A percentile compares a stretch with the other conserved stretches of the same genome.
Conservation (phyloP, 2,329 filamentous ascomycete genomes). For the Pestalotiopsis sp. region DNA sequence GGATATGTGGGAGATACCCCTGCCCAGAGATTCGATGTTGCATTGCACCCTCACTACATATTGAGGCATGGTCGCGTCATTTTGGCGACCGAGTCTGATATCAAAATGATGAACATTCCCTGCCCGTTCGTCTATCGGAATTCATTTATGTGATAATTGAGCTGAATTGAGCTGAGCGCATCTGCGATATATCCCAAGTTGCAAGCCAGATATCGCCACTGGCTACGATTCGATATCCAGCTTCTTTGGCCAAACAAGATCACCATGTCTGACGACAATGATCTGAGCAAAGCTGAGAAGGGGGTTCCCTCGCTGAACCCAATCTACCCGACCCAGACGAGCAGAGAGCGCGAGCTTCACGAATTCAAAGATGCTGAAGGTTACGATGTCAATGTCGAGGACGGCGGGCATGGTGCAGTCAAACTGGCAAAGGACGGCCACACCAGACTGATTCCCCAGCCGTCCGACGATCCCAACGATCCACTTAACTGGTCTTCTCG, state of each 20-base stretch:
- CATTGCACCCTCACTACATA: neutral
- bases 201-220: neutral
- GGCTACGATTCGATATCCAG: neutral
- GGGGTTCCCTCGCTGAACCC: neutral
- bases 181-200: too few species aligned
- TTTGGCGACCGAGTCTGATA: neutral
- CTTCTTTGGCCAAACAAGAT: neutral
- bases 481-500: constrained; percentile 55
- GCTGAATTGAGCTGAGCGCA: too few species aligned
- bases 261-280: neutral
- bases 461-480: constrained; percentile 52
- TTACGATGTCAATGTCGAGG: constrained; percentile 40
- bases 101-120: neutral
- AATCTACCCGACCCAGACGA: neutral
- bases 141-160: too few species aligned
- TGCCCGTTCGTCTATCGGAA: neutral
- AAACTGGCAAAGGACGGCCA: constrained; percentile 43
- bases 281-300: neutral
- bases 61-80: neutral
- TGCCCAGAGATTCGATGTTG: neutral
- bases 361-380: constrained; percentile 38
- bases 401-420: constrained; percentile 24
- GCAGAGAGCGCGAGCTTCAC: constrained; percentile 27
- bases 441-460: constrained; percentile 57
- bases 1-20: neutral